Evolutionary conservation across 495 filamentous ascomycete genomes (phyloP), one percentile per base, ranked within the genome.

Genomic region (Gamarada debralockiae): DNA sequence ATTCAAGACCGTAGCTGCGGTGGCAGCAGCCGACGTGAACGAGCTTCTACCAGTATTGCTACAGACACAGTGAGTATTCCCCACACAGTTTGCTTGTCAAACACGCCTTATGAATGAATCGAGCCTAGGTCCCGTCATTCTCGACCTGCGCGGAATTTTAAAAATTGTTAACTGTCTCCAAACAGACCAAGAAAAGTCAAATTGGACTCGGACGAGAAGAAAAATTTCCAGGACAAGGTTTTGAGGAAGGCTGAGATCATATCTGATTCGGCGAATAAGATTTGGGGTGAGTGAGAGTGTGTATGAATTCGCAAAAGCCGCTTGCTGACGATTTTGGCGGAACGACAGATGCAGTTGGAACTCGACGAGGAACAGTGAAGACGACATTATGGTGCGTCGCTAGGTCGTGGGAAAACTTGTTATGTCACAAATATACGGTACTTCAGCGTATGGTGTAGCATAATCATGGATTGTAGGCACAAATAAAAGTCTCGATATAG

Each of bases 41-140:
- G 86, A 86, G 51, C 63, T 92, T 41, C 69, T 87, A 2, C 81
- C 84, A n/a, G 65, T 89, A 15, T 65, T 93, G 50, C 76, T 85
- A 67, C 27, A 29, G 10, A 10, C 27, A 82, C 86, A 74, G 82
- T 83, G 63, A 41, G 71, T 42, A 18, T 39, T 45, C 12, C 45
- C 36, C 36, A 39, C 4, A 7, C 25, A 0, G 3, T 46, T 38
- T 9, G 7, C 20, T 40, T 10, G 12, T n/a, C n/a, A n/a, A n/a
- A n/a, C n/a, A n/a, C n/a, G 1, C n/a, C 6, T 31, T 27, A 29
- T 4, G 27, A 29, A 29, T 12, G 6, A 25, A 29, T 25, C 33
- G 37, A 43, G n/a, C 20, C n/a, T 36, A 50, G 27, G n/a, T 39
- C 14, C n/a, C 29, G 12, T n/a, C n/a, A n/a, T n/a, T n/a, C n/a